A percentile compares a stretch with the other conserved stretches of the same genome.
These are phyloP conservation scores for Euphorbia tirucalli DNA, from an alignment of 345 rosid species.

Conservation along the genomic window DNA sequence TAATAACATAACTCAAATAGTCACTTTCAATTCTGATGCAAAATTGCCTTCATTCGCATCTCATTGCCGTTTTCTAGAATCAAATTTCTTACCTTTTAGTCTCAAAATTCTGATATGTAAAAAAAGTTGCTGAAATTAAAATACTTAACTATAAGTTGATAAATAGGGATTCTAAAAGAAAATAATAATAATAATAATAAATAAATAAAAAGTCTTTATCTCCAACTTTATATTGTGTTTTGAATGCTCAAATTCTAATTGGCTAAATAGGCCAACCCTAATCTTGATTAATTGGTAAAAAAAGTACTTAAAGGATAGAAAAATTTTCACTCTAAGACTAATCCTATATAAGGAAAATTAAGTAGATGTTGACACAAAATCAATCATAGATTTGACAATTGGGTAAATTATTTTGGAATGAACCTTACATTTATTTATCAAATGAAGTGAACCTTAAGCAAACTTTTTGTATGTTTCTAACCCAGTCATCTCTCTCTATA, in stretches of 20 bases:
- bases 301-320: background rate
- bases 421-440: slow-evolving; percentile 7
- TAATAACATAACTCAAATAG: no score
- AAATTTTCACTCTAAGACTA: background rate
- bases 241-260: background rate
- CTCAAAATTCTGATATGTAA: no score
- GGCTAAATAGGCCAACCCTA: background rate
- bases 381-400: background rate
- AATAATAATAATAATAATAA: no score
- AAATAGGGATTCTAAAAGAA: no score
- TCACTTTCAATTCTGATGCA: no score
- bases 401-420: background rate
- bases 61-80: no score
- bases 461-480: background rate
- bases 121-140: no score
- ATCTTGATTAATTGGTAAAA: background rate
- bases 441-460: slow-evolving; percentile 11
- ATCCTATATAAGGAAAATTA: background rate
- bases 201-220: no score
- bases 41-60: no score
- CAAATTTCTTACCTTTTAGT: no score
- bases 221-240: background rate
- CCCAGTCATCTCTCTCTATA: background rate
- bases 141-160: no score
- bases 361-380: background rate